Conservation (phyloP, 2,329 filamentous ascomycete genomes). For the Nakataea oryzae region DNA sequence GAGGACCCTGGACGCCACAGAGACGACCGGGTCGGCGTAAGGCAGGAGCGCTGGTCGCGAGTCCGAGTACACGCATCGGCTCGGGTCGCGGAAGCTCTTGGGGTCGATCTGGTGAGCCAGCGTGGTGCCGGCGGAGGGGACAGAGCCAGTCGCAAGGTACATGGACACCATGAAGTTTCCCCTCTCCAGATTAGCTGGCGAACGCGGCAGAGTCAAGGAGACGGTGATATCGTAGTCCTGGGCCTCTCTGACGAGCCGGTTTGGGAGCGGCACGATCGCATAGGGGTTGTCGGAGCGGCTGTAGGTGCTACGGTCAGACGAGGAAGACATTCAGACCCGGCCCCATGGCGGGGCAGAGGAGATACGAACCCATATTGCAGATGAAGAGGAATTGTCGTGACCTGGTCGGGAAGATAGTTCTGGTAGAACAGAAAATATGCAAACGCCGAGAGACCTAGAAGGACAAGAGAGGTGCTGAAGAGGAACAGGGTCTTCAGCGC, state of each 20-base stretch:
- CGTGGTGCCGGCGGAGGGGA: slow-evolving; percentile 12
- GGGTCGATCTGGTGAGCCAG: slow-evolving; percentile 15
- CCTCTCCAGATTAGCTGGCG: slow-evolving; percentile 59
- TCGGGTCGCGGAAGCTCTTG: slow-evolving; percentile 23
- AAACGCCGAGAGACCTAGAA: slow-evolving; percentile 36
- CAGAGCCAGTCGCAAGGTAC: slow-evolving; percentile 45
- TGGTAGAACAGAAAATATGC: slow-evolving; percentile 44
- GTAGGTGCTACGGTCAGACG: slow-evolving; percentile 1
- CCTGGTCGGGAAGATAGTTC: slow-evolving; percentile 44
- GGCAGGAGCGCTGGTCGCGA: slow-evolving; percentile 70
- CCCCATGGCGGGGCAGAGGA: neutral
- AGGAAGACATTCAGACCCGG: too few species aligned
- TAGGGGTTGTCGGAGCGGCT: slow-evolving; percentile 31
- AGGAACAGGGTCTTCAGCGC: slow-evolving; percentile 37
- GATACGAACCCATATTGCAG: slow-evolving; percentile 46
- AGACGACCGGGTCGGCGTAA: slow-evolving; percentile 63
- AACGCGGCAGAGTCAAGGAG: slow-evolving; percentile 66
- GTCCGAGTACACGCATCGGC: slow-evolving; percentile 41
- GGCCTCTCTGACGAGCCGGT: slow-evolving; percentile 47
- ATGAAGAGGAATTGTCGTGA: slow-evolving; percentile 40
- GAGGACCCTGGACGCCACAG: slow-evolving; percentile 46
- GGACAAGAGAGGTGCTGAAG: slow-evolving; percentile 25
- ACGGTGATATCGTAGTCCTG: slow-evolving; percentile 83
- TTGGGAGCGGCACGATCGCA: slow-evolving; percentile 34
- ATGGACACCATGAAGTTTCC: slow-evolving; percentile 96